phyloP scores from a whole-genome alignment of 805 yeast genomes.

The Metschnikowia arizonensis region DNA sequence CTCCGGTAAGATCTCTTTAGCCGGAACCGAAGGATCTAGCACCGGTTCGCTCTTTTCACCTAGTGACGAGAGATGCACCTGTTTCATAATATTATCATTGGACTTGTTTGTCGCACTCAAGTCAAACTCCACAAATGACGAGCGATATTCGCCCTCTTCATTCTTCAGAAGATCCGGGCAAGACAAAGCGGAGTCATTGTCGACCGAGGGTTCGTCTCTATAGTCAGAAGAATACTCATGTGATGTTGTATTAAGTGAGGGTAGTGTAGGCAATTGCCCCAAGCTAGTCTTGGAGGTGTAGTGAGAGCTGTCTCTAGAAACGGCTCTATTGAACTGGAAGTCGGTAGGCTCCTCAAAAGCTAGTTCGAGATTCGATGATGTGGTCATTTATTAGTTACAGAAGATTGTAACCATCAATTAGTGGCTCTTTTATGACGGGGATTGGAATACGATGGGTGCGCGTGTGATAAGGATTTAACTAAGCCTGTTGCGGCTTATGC shows the following conservation, averaged over 20 bases:
- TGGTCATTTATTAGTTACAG: neutral
- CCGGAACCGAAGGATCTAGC: neutral
- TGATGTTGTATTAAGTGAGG: constrained; percentile 7
- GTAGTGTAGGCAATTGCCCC: constrained; percentile 15
- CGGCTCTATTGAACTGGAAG: constrained; percentile 1
- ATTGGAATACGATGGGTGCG: neutral
- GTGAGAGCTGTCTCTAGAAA: constrained; percentile 9
- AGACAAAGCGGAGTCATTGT: neutral
- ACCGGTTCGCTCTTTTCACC: neutral
- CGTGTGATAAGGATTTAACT: constrained; percentile 2
- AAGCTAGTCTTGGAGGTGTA: constrained; percentile 12
- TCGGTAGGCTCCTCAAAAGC: neutral
- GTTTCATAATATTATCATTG: constrained; percentile 8
- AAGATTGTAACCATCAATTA: neutral
- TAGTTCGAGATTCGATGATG: neutral
- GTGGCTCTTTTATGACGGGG: neutral
- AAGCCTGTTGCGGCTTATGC: constrained; percentile 1
- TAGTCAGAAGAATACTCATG: neutral
- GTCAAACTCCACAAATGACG: constrained; percentile 26
- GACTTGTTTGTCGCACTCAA: constrained; percentile 15
- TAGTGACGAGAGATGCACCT: constrained; percentile 7
- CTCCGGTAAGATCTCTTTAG: constrained; percentile 1
- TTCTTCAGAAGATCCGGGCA: neutral
- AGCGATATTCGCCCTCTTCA: neutral
- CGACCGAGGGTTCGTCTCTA: neutral